phyloP scores from a whole-genome alignment of 768 basidiomycete genomes.

The Hemileccinum impolitum region DNA sequence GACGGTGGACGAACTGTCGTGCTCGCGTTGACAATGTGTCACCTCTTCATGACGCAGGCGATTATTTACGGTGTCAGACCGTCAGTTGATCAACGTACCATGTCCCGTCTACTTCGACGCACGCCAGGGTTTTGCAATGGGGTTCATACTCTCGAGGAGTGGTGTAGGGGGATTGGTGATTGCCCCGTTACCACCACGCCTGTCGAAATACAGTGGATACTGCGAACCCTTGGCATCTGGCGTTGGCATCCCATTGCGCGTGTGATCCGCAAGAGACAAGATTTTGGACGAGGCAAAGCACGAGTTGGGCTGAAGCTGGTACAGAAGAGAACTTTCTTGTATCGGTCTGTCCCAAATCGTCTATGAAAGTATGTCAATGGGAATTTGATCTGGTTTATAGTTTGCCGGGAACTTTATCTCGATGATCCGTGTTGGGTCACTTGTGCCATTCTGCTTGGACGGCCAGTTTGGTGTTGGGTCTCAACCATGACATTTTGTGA shows the following conservation, averaged over 20 bases:
- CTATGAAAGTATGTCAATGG: background rate
- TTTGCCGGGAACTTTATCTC: constrained; percentile 1
- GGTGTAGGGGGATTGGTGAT: background rate
- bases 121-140: background rate
- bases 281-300: background rate
- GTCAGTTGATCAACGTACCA: no score
- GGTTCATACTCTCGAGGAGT: background rate
- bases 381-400: background rate
- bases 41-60: constrained; percentile 1
- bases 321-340: background rate
- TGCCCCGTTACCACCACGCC: background rate
- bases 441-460: background rate
- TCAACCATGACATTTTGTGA: background rate
- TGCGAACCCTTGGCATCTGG: background rate
- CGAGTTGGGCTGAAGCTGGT: background rate
- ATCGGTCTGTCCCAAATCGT: background rate
- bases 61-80: background rate
- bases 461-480: constrained; percentile 1
- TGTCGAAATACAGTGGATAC: background rate
- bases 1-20: background rate
- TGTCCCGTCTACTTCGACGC: background rate
- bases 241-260: background rate
- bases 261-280: constrained; percentile 1
- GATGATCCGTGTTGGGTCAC: background rate
- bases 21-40: background rate